phyloP scores from a whole-genome alignment of 169 alveolate genomes.

The Perkinsus marinus region DNA sequence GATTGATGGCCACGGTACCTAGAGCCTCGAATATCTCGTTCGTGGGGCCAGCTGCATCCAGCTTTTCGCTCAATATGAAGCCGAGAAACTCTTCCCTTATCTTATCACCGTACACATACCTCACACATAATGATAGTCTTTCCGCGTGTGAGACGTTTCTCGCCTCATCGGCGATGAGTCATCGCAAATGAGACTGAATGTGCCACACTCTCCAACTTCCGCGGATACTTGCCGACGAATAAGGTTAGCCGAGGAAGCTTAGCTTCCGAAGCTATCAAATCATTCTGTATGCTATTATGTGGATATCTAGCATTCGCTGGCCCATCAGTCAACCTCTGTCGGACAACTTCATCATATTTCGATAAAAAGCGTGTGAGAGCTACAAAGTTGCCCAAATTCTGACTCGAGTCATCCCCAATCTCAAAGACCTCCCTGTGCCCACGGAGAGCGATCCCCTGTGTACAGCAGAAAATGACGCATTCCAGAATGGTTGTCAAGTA shows the following conservation, averaged over 20 bases:
- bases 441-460: not conserved
- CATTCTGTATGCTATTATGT: not conserved
- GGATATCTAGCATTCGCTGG: not conserved
- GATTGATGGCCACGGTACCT: not conserved
- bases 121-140: not conserved
- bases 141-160: not conserved
- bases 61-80: not conserved
- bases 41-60: not conserved
- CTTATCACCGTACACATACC: not conserved
- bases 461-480: not conserved
- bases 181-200: not conserved
- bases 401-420: not conserved
- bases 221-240: no score
- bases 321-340: not conserved
- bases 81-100: not conserved
- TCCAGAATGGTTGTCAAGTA: not conserved
- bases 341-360: not conserved
- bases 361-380: not conserved
- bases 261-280: not conserved
- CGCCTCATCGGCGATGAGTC: not conserved
- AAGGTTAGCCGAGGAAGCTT: not conserved
- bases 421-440: not conserved
- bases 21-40: not conserved
- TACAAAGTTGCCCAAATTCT: not conserved
- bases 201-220: not conserved